Conservation (phyloP, 805 yeast species). For the Sugiyamaella lignohabitans region DNA sequence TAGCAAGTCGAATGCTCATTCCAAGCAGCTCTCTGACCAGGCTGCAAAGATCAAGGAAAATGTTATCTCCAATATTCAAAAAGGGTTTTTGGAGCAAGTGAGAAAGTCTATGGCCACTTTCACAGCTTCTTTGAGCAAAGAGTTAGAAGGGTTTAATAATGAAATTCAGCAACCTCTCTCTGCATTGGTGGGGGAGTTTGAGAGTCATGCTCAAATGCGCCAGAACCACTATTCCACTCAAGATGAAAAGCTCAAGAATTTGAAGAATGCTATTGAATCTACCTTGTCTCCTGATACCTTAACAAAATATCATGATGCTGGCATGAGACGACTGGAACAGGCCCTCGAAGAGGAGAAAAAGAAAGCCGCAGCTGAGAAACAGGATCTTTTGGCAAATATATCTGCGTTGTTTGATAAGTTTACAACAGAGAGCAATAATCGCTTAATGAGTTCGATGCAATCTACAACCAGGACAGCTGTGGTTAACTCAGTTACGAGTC, state of each 20-base stretch:
- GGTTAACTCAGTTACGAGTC: no score
- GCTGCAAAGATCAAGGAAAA: not conserved
- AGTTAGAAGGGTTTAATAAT: not conserved
- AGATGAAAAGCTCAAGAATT: slow-evolving; percentile 1
- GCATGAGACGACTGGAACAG: not conserved
- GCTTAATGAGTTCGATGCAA: not conserved
- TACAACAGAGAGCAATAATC: not conserved
- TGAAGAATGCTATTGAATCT: not conserved
- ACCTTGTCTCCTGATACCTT: not conserved
- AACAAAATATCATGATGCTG: not conserved
- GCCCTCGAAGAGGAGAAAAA: slow-evolving; percentile 2
- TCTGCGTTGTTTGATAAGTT: slow-evolving; percentile 5
- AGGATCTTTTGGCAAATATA: slow-evolving; percentile 1
- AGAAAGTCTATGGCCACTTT: not conserved
- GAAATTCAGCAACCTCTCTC: not conserved
- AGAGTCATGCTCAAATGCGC: not conserved
- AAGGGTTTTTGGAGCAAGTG: not conserved
- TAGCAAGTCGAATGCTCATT: slow-evolving; percentile 2
- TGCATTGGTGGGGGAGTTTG: not conserved
- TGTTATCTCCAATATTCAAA: not conserved
- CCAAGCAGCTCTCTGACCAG: not conserved
- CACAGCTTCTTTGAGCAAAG: not conserved
- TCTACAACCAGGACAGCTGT: no score
- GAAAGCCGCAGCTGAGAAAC: slow-evolving; percentile 2
- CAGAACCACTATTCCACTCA: not conserved